phyloP scores from a whole-genome alignment of 2,329 filamentous ascomycete species.

The Ceratocystis colombiana region DNA sequence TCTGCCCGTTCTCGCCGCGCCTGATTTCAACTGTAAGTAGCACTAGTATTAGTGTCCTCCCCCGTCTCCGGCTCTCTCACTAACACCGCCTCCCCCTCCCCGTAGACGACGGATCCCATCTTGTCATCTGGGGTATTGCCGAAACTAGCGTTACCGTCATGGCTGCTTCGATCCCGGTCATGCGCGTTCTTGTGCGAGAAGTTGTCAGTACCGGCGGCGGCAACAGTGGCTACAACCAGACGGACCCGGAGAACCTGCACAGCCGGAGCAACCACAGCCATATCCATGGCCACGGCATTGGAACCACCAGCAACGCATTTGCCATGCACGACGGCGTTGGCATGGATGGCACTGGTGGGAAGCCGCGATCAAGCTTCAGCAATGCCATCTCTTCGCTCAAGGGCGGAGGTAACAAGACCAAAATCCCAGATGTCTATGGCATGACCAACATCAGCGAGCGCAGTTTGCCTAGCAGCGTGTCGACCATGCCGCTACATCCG shows the following conservation, averaged over 20 bases:
- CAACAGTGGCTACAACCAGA: constrained; percentile 23
- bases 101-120: constrained; percentile 14
- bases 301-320: constrained; percentile 21
- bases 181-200: constrained; percentile 27
- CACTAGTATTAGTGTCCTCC: not conserved
- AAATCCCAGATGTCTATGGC: constrained; percentile 24
- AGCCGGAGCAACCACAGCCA: not conserved
- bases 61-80: not conserved
- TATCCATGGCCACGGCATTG: constrained; percentile 1
- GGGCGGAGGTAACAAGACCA: constrained; percentile 17
- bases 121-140: constrained; percentile 26
- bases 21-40: constrained; percentile 21
- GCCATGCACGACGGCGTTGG: not conserved
- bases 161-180: constrained; percentile 28
- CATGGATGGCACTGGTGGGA: not conserved
- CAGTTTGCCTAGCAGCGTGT: constrained; percentile 21
- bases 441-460: constrained; percentile 25
- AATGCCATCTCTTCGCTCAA: constrained; percentile 16
- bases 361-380: constrained; percentile 23
- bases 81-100: not conserved
- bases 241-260: constrained; percentile 18
- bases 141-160: constrained; percentile 27
- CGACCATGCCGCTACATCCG: constrained; percentile 24
- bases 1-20: constrained; percentile 4
- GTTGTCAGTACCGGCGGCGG: constrained; percentile 23